Conservation (phyloP, 352 stramenopile species). For the Phytophthora melonis region DNA sequence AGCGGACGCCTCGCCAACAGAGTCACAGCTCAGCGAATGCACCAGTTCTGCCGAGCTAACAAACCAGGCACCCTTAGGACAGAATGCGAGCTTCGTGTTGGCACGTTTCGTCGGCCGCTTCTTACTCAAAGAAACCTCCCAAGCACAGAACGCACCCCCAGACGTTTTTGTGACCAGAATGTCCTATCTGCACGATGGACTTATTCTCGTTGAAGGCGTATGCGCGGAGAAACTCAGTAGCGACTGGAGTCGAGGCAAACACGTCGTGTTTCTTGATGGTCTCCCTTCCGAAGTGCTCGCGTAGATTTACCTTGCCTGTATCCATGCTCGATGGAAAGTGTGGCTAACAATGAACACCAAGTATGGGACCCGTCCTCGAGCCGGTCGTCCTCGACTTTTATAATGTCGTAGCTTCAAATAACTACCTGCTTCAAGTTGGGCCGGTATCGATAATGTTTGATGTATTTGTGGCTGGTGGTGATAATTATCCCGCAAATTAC, state of each 20-base stretch:
- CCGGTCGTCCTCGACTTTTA: too few relatives aligned
- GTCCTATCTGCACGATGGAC: not conserved
- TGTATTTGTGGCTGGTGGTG: not conserved
- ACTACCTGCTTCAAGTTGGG: not conserved
- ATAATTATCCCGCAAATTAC: too few relatives aligned
- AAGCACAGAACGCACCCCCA: not conserved
- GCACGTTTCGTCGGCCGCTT: not conserved
- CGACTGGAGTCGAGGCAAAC: not conserved
- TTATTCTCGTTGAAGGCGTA: constrained; percentile 25
- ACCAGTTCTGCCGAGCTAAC: too few relatives aligned
- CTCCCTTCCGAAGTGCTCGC: not conserved
- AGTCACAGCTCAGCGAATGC: constrained; percentile 4
- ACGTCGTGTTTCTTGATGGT: constrained; percentile 6
- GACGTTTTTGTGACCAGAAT: constrained; percentile 3
- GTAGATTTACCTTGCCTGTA: constrained; percentile 6
- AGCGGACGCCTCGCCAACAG: not conserved
- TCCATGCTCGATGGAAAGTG: not conserved
- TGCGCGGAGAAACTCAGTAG: not conserved
- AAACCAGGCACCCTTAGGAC: too few relatives aligned
- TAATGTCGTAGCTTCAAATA: too few relatives aligned
- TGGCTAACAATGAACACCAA: not conserved
- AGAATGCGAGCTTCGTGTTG: constrained; percentile 6
- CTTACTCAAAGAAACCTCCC: constrained; percentile 5
- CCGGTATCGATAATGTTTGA: not conserved
- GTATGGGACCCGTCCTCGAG: not conserved